Evolutionary conservation across 2,329 filamentous ascomycete genomes (phyloP), one percentile per base, ranked within the genome.

Genomic region (Gyromitra esculenta): DNA sequence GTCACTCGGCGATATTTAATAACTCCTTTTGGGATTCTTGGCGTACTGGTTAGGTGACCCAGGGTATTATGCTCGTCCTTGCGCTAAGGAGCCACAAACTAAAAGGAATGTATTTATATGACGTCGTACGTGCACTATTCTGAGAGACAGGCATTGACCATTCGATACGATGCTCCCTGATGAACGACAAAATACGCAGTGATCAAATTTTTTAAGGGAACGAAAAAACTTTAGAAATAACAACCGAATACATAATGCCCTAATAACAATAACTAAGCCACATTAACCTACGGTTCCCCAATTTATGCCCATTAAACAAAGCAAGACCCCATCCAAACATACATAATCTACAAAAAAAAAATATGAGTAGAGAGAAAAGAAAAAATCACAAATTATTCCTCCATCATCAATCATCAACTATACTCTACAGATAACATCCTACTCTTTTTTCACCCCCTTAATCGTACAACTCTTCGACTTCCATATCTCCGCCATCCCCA

Each of bases 381-480:
- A 6, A 41, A 7, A 21, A 52, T 21, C 6, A 21, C 21, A 56
- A 56, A 52, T 25, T 3, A 2, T 31, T 31, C 25, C 25, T 9
- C 52, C n/a, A 18, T 62, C 31, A 50, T 41, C 8, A 62, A 8
- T 37, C 60, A 65, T 72, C 67, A 72, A 59, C 45, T 21, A 57
- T 25, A 5, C 45, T n/a, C 11, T 5, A 25, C 31, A 57, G 18
- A 57, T n/a, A 13, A 57, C 15, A 39, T 60, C 4, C 41, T n/a
- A 50, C 67, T n/a, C 31, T 15, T 15, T 39, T 54, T 43, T 35
- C 31, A 25, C 31, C 43, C 39, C 31, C 74, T 79, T 86, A 88
- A 76, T 91, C 89, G 81, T 91, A 91, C 57, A 92, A 85, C 81
- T 91, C 89, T 85, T 88, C 87, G 7, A 83, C 85, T 48, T 86